Evolutionary conservation across 257 asterid genomes (phyloP), one percentile per base, ranked within the genome.

Genomic region (Rubia yunnanensis): DNA sequence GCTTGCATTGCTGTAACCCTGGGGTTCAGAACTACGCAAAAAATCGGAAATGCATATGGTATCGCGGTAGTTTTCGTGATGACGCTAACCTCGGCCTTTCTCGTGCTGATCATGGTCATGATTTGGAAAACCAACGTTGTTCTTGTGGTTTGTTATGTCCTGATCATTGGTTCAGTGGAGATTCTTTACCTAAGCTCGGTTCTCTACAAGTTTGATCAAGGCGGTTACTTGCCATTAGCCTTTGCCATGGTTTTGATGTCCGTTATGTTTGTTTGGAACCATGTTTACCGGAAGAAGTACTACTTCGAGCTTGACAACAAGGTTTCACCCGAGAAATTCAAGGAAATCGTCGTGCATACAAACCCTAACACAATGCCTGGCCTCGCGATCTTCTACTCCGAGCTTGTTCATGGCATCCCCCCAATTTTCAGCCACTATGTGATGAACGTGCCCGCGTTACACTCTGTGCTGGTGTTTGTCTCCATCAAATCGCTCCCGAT

Each of bases 31-130:
- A 77, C 83, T 0, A 80, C 88, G 0, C 8, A 11, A 0, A 53
- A 79, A 53, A 78, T 86, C 0, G 82, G 90, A 67, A 78, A 84
- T 63, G 94, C 94, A 15, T 84, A 86, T 10, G 94, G 94, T 80
- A 79, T 87, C 30, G 87, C 85, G 0, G 95, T 87, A 56, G 83
- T 84, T 26, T 76, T 76, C 49, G 92, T 87, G 41, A 84, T 87
- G 92, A 44, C 74, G 2, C 68, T 87, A 0, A 84, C 89, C 17
- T 80, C 92, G 0, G 58, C 81, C 0, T 76, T 82, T 35, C 74
- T 84, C 1, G 81, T 78, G 1, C 66, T 86, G 7, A 66, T 86
- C 65, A 84, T 86, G 95, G 35, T 84, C 50, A 60, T 82, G 83
- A 81, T 84, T 0, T 87, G 95, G 95, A 84, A 84, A 72, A 87